Conservation (phyloP, 805 yeast genomes). For the Phaffomyces antillensis region DNA sequence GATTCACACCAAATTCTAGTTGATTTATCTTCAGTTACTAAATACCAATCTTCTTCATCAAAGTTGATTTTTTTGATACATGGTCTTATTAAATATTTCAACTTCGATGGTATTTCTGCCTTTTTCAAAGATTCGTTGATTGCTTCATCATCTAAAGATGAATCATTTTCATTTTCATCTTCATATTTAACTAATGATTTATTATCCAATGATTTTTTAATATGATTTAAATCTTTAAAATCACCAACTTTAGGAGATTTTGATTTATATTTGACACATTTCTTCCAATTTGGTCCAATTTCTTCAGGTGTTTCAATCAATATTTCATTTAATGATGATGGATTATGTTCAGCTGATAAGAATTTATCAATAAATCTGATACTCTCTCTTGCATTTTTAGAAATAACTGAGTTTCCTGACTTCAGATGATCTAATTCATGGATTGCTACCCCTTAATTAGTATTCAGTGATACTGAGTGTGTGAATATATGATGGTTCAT, state of each 20-base stretch:
- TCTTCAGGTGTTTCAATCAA: conserved; percentile 35
- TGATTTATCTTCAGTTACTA: conserved; percentile 55
- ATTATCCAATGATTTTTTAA: not conserved
- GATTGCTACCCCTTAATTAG: conserved; percentile 28
- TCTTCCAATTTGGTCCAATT: conserved; percentile 43
- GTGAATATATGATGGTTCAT: not conserved
- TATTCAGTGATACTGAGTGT: not conserved
- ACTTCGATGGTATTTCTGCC: conserved; percentile 45
- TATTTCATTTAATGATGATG: conserved; percentile 20
- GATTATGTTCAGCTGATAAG: conserved; percentile 8
- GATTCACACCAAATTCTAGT: conserved; percentile 48
- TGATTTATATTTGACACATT: conserved; percentile 37
- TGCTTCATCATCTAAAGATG: not conserved
- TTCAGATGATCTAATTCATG: conserved; percentile 53
- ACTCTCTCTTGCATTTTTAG: conserved; percentile 61
- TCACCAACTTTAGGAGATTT: conserved; percentile 42
- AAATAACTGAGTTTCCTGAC: conserved; percentile 46
- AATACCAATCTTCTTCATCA: conserved; percentile 40
- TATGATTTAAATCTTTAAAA: conserved; percentile 28
- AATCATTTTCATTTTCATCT: not conserved
- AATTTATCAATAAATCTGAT: conserved; percentile 49
- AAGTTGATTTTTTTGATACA: conserved; percentile 46
- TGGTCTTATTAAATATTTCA: conserved; percentile 49
- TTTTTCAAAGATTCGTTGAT: conserved; percentile 12
- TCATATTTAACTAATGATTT: conserved; percentile 3